Conservation (phyloP, 768 basidiomycete species). For the Pseudohyphozyma bogoriensis region DNA sequence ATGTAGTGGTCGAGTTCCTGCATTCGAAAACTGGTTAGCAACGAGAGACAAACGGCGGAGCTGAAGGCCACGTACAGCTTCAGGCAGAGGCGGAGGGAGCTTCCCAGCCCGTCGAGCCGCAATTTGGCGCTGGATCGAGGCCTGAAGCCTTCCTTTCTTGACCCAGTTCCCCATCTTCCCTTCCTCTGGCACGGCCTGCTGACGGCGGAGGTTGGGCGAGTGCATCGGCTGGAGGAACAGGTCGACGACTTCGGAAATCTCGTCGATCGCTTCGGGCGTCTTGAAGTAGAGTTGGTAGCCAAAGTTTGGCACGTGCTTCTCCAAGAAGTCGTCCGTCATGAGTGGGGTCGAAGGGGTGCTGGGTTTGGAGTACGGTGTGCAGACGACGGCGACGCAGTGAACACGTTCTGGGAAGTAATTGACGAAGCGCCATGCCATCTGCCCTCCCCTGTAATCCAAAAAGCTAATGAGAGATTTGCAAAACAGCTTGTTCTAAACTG, state of each 20-base stretch:
- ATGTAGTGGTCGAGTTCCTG: slow-evolving; percentile 27
- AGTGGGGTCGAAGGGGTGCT: background rate
- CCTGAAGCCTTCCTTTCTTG: slow-evolving; percentile 13
- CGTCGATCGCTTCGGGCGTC: background rate
- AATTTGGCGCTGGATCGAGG: slow-evolving; percentile 1
- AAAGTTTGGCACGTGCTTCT: slow-evolving; percentile 18
- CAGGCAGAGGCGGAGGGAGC: background rate
- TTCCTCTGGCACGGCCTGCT: background rate
- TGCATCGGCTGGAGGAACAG: slow-evolving; percentile 1
- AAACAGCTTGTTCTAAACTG: background rate
- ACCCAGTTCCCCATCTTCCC: background rate
- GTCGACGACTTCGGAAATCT: background rate
- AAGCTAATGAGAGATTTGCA: background rate
- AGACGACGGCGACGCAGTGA: slow-evolving; percentile 20
- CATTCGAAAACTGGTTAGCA: no score
- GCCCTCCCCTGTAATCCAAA: slow-evolving; percentile 14
- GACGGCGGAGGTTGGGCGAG: background rate
- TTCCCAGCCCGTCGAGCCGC: slow-evolving; percentile 1
- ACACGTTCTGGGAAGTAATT: slow-evolving; percentile 21
- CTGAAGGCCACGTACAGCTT: slow-evolving; percentile 9
- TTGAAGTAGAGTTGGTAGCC: slow-evolving; percentile 16
- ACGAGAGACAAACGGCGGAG: background rate
- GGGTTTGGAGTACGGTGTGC: slow-evolving; percentile 22
- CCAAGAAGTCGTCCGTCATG: slow-evolving; percentile 7
- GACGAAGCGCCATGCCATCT: slow-evolving; percentile 25